These are phyloP conservation scores for Cenococcum geophilum DNA, from an alignment of 495 filamentous ascomycete species.

Conservation along the genomic window DNA sequence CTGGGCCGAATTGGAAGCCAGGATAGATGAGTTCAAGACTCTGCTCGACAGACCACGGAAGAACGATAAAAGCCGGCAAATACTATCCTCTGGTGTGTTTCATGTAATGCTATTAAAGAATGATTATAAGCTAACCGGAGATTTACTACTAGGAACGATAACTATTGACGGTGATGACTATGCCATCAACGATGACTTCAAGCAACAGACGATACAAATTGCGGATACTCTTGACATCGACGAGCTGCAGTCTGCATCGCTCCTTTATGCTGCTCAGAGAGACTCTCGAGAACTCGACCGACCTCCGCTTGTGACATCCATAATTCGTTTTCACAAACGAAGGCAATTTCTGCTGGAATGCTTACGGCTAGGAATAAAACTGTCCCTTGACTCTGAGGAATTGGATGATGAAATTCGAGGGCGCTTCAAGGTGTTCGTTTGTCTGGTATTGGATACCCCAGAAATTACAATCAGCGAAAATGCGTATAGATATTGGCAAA, in stretches of 20 bases:
- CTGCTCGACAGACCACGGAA: constrained; percentile 70
- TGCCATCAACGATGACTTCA: constrained; percentile 77
- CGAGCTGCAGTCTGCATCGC: constrained; percentile 70
- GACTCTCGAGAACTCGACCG: constrained; percentile 60
- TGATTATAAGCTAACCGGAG: neutral
- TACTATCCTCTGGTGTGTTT: constrained; percentile 49
- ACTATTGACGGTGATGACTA: constrained; percentile 65
- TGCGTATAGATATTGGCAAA: constrained; percentile 49
- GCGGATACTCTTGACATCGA: constrained; percentile 86
- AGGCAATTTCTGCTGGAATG: constrained; percentile 75
- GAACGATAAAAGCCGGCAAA: constrained; percentile 59
- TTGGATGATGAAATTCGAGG: constrained; percentile 43
- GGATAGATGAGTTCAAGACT: constrained; percentile 65
- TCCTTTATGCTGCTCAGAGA: constrained; percentile 59
- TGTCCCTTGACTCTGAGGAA: constrained; percentile 50
- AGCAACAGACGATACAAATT: constrained; percentile 67
- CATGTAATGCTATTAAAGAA: neutral
- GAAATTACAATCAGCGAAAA: constrained; percentile 13
- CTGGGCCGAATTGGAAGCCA: constrained; percentile 58
- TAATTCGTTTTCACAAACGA: constrained; percentile 78
- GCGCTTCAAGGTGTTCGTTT: constrained; percentile 44
- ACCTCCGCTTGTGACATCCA: constrained; percentile 60
- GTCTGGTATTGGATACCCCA: constrained; percentile 12
- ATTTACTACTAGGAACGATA: constrained; percentile 41
- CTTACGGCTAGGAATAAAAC: constrained; percentile 65